Evolutionary conservation across 805 yeast species (phyloP).

Genomic region (Saccharomycopsis capsularis): DNA sequence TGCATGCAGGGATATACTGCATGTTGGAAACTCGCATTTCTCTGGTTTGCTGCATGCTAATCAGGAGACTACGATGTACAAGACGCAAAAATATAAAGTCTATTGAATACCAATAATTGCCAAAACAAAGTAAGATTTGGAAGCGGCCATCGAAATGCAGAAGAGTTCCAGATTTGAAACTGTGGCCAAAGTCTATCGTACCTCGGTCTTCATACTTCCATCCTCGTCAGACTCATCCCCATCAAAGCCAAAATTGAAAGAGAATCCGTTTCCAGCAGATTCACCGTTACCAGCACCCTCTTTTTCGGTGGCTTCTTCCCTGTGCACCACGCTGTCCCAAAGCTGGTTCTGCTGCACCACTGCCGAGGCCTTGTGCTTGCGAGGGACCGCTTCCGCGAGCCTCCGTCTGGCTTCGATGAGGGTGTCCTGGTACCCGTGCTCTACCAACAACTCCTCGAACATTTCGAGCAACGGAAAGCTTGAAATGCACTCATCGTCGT

Average conservation of each 20-base stretch:
- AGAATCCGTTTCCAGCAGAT: conserved; percentile 23
- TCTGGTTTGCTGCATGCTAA: too few relatives aligned
- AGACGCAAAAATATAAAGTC: too few relatives aligned
- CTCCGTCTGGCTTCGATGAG: conserved; percentile 32
- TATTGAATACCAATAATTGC: too few relatives aligned
- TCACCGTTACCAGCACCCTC: conserved; percentile 19
- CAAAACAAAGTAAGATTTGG: too few relatives aligned
- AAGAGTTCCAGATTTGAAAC: too few relatives aligned
- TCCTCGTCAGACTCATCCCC: neutral
- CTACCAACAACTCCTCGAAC: conserved; percentile 44
- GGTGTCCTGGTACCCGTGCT: conserved; percentile 32
- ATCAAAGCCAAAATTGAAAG: conserved; percentile 32
- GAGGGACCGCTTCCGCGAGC: conserved; percentile 31
- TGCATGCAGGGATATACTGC: too few relatives aligned
- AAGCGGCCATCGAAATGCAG: too few relatives aligned
- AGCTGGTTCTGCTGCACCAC: neutral
- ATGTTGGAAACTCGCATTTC: too few relatives aligned
- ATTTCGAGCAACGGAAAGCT: conserved; percentile 55
- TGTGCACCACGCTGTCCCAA: conserved; percentile 2
- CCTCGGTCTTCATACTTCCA: too few relatives aligned
- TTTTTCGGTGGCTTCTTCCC: neutral
- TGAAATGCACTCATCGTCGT: conserved; percentile 11
- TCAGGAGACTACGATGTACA: too few relatives aligned
- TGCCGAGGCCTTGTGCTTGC: neutral
- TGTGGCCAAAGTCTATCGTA: too few relatives aligned